Evolutionary conservation across 306 rosid species (phyloP), one percentile per base, ranked within the genome.

Genomic region (Hippophae gyantsensis): DNA sequence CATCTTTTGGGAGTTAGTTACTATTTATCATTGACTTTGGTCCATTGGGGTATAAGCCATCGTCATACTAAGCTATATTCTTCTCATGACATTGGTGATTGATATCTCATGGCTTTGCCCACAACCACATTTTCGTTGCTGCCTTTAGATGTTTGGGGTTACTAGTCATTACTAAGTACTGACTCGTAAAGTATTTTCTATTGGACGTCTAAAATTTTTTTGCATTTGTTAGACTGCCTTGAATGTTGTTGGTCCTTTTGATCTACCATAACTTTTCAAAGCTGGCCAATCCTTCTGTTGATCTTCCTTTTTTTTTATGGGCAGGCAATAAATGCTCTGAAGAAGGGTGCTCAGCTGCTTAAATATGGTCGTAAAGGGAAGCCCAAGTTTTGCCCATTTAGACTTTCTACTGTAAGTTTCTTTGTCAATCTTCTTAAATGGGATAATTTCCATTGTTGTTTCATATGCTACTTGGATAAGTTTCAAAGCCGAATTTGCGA

Each of bases 351-450:
- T 68, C 99, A 88, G 66, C 82, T 92, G 65, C 86, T 88, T 69
- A 88, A 88, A 66, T 88, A 88, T 88, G 99, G 99, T 78, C 95
- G 96, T 43, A 88, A 92, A 75, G 99, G 99, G 77, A 92, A 92
- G 75, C 99, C 99, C 54, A 92, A 92, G 86, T 92, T 88, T 77
- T 92, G 86, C 71, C 88, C 93, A 11, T 83, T 92, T 78, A 82
- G 86, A 78, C 87, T 88, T 72, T 92, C 96, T 50, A 74, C 58
- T 76, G 99, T 92, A 78, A 81, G 93, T 80, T 69, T 61, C 44
- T 63, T 43, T 74, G 44, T 52, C 71, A 49, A 63, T 54, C 14
- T 72, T 52, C 50, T 63, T 38, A 9, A 8, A 26, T 10, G 9
- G 32, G 47, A 7, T 2, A 6, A 12, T n/a, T 13, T 2, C 26